These are phyloP conservation scores for Pseudopyricularia javanii DNA, from an alignment of 2,329 filamentous ascomycete genomes.

Conservation along the genomic window DNA sequence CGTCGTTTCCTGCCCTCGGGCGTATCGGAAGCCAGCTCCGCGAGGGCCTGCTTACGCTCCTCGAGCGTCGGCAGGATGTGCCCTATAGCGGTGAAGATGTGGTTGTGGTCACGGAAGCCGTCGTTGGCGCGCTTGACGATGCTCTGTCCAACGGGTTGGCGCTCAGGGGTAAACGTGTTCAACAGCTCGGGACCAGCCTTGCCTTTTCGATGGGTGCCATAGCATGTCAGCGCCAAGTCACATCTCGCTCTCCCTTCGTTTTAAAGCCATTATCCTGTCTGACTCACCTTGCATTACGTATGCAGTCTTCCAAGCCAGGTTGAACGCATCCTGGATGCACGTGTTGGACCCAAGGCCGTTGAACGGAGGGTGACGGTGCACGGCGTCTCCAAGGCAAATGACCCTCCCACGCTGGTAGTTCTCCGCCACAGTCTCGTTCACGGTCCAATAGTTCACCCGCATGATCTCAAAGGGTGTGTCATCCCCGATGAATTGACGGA, in stretches of 20 bases:
- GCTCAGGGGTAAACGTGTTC: constrained; percentile 28
- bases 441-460: constrained; percentile 43
- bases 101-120: constrained; percentile 36
- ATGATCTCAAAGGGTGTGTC: constrained; percentile 37
- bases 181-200: constrained; percentile 24
- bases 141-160: constrained; percentile 33
- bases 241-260: no score
- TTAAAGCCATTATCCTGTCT: neutral
- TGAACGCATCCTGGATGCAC: constrained; percentile 44
- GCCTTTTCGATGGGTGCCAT: constrained; percentile 14
- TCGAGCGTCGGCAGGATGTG: constrained; percentile 23
- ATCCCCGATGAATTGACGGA: constrained; percentile 42
- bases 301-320: constrained; percentile 42
- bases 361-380: constrained; percentile 44
- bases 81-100: constrained; percentile 32
- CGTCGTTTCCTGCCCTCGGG: constrained; percentile 24
- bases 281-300: constrained; percentile 20
- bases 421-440: constrained; percentile 50
- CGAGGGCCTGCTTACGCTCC: constrained; percentile 23
- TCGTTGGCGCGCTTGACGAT: constrained; percentile 45
- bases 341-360: constrained; percentile 47
- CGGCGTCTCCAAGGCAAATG: constrained; percentile 45
- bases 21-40: constrained; percentile 25
- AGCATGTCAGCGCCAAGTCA: neutral
- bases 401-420: constrained; percentile 26